Evolutionary conservation across 148 eudicot species (phyloP).

Genomic region (Rhododendron simsii): DNA sequence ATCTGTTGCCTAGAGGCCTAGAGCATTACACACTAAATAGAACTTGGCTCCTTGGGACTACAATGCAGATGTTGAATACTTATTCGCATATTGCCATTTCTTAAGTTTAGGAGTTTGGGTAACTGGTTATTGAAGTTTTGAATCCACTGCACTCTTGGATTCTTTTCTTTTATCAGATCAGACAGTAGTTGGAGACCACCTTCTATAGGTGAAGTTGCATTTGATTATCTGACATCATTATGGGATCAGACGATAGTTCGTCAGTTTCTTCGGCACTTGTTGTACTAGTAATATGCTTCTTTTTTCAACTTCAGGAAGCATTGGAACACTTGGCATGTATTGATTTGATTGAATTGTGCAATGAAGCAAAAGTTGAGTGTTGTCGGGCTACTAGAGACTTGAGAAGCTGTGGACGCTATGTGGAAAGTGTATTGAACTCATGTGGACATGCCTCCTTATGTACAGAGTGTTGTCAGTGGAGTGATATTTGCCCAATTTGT

Average conservation of each 20-base stretch:
- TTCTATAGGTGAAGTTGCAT: background rate
- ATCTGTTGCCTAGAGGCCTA: background rate
- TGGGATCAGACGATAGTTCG: background rate
- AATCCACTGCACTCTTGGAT: background rate
- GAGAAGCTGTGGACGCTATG: conserved; percentile 82
- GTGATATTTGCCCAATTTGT: conserved; percentile 88
- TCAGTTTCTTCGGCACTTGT: background rate
- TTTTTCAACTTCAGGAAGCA: conserved; percentile 57
- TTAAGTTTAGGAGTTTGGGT: background rate
- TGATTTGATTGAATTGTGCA: conserved; percentile 81
- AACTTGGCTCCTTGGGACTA: background rate
- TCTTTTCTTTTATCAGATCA: background rate
- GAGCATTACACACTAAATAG: background rate
- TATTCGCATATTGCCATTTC: background rate
- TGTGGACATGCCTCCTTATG: conserved; percentile 98
- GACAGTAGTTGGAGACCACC: background rate
- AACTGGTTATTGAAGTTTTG: background rate
- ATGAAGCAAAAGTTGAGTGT: conserved; percentile 87
- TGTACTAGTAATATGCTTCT: background rate
- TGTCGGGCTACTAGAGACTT: conserved; percentile 94
- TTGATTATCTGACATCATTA: background rate
- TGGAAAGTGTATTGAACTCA: conserved; percentile 62
- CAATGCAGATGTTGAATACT: background rate
- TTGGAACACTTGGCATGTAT: conserved; percentile 78
- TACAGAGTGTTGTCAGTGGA: conserved; percentile 84